Evolutionary conservation across 129 eudicot genomes (phyloP), one percentile per base, ranked within the genome.

Genomic region (Helianthus tuberosus): DNA sequence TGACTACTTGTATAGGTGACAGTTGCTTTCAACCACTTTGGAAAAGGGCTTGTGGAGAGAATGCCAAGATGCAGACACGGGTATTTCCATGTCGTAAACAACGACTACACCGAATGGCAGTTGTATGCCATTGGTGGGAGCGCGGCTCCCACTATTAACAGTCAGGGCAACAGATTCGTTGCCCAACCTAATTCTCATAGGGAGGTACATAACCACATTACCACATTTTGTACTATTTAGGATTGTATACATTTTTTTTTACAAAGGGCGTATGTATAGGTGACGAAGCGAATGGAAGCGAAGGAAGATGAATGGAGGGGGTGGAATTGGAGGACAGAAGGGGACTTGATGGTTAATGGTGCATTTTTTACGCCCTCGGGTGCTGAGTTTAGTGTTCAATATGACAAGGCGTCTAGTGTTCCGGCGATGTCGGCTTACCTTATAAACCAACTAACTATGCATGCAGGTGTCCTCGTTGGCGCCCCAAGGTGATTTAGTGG

Each of bases 81-180:
- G 36, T 94, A 91, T 73, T 77, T 94, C 35, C 99, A 94, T 76
- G 99, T 94, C 14, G 99, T 94, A 59, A 94, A 94, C 81, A 94
- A 94, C 17, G 99, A 94, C 75, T 91, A 74, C 64, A 88, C 79
- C 0, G 88, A 89, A 71, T 94, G 99, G 99, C 71, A 84, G 61
- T 82, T 84, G 85, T 94, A 94, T 81, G 99, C 97, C 5, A 85
- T 94, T 13, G 99, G 99, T 16, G 99, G 99, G 52, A 94, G 99
- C 57, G 97, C 97, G 6, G 84, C 75, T 72, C 99, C 99, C 11
- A 94, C 99, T 27, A 87, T 94, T 47, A 94, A 91, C 63, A 91
- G 99, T 57, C 97, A 94, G 73, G 99, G 99, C 15, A 94, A 94
- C 70, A 89, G 99, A 7, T 94, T 83, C 39, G 84, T 84, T 46